These are phyloP conservation scores for Aspergillus fischeri DNA, from an alignment of 2,329 filamentous ascomycete species.

Conservation along the genomic window DNA sequence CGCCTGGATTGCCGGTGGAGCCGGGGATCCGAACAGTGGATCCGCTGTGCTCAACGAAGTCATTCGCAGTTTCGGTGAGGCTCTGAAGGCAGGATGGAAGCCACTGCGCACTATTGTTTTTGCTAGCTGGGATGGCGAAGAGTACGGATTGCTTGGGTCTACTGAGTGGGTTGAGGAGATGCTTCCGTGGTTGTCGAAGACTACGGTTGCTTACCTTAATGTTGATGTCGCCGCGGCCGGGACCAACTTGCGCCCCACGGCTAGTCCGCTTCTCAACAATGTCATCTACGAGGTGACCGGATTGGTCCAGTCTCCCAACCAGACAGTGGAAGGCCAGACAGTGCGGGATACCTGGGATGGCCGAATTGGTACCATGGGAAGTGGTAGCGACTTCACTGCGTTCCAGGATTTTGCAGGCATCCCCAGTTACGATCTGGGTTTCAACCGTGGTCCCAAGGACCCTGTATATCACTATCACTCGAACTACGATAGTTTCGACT, in stretches of 20 bases:
- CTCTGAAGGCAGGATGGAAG: constrained; percentile 71
- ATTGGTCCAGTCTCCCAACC: constrained; percentile 67
- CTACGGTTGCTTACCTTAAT: constrained; percentile 79
- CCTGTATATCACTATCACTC: constrained; percentile 70
- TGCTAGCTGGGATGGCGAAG: constrained; percentile 78
- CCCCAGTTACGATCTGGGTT: constrained; percentile 62
- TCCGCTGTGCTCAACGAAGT: constrained; percentile 77
- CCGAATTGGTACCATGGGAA: constrained; percentile 62
- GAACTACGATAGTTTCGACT: constrained; percentile 79
- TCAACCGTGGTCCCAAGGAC: constrained; percentile 42
- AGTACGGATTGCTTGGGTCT: constrained; percentile 80
- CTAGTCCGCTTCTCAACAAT: constrained; percentile 72
- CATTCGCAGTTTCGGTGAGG: constrained; percentile 68
- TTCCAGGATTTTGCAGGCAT: constrained; percentile 70
- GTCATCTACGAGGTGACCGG: constrained; percentile 64
- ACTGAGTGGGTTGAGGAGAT: constrained; percentile 95
- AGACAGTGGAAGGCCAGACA: constrained; percentile 65
- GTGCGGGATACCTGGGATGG: constrained; percentile 65
- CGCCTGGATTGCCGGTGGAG: constrained; percentile 83
- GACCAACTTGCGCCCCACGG: constrained; percentile 58
- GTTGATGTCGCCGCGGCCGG: constrained; percentile 72
- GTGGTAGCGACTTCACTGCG: constrained; percentile 69
- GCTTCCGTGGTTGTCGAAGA: constrained; percentile 69
- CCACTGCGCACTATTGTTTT: constrained; percentile 88
- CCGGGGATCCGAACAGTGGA: constrained; percentile 77